Evolutionary conservation across 768 basidiomycete species (phyloP).

Genomic region (Tephrocybe sp.): DNA sequence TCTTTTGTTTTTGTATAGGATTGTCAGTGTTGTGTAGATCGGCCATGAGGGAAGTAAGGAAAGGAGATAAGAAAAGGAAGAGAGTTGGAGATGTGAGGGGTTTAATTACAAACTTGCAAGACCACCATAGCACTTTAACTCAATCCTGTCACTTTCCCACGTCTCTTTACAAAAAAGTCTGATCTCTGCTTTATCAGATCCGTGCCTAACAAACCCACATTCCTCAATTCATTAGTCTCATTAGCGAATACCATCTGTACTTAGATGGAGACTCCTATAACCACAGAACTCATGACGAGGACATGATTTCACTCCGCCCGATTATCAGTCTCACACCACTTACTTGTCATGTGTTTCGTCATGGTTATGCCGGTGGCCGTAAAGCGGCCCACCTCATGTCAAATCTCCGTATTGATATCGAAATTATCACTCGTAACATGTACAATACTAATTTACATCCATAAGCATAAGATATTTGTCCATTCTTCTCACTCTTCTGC

Average conservation of each 20-base stretch:
- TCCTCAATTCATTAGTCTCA: conserved; percentile 2
- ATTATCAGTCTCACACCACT: conserved; percentile 15
- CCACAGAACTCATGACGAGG: conserved; percentile 4
- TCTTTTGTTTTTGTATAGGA: conserved; percentile 55
- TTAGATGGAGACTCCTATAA: neutral
- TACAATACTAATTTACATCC: conserved; percentile 15
- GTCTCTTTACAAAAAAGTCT: conserved; percentile 24
- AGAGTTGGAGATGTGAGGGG: conserved; percentile 10
- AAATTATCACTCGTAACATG: conserved; percentile 12
- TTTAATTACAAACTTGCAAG: conserved; percentile 22
- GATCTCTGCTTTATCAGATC: conserved; percentile 13
- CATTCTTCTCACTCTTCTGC: conserved; percentile 16
- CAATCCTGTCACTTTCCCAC: conserved; percentile 22
- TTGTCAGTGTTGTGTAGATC: conserved; percentile 22
- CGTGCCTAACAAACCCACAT: conserved; percentile 7
- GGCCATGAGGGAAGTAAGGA: conserved; percentile 26
- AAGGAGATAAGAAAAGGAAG: conserved; percentile 19
- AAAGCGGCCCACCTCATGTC: conserved; percentile 6
- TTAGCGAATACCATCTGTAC: neutral
- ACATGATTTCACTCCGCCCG: conserved; percentile 8
- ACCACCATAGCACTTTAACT: conserved; percentile 19
- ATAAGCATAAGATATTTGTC: conserved; percentile 7
- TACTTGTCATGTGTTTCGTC: conserved; percentile 14
- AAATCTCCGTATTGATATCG: neutral
- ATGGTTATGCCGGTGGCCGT: conserved; percentile 6